Evolutionary conservation across 225 moss, liverwort and hornwort species (phyloP).

Genomic region (Neckera pumila): DNA sequence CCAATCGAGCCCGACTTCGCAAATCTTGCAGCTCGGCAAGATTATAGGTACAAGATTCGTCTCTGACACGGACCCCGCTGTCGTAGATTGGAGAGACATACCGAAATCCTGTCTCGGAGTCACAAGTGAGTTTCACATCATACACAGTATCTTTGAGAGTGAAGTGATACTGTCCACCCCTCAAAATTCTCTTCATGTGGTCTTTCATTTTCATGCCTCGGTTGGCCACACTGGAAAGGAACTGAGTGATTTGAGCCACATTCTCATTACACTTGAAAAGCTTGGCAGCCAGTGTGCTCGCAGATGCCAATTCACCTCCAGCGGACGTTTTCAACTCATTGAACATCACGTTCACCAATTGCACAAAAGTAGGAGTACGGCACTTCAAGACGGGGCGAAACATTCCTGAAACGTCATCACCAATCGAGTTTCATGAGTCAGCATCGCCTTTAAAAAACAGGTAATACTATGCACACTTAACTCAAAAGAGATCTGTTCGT

Average conservation of each 20-base stretch:
- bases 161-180: slow-evolving; percentile 35
- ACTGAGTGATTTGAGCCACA: slow-evolving; percentile 27
- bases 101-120: not conserved
- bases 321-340: slow-evolving; percentile 11
- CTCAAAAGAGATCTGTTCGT: not conserved
- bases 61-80: not conserved
- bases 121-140: slow-evolving; percentile 26
- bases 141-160: slow-evolving; percentile 1
- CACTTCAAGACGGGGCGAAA: slow-evolving; percentile 34
- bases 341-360: slow-evolving; percentile 9
- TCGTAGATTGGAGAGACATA: not conserved
- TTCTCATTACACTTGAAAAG: slow-evolving; percentile 35
- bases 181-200: slow-evolving; percentile 46
- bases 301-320: slow-evolving; percentile 19
- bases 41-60: slow-evolving; percentile 18
- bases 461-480: not conserved
- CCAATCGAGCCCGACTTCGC: slow-evolving; percentile 46
- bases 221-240: slow-evolving; percentile 48
- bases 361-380: slow-evolving; percentile 8
- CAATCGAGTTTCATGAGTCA: not conserved
- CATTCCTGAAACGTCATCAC: slow-evolving; percentile 17
- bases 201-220: slow-evolving; percentile 50
- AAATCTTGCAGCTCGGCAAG: slow-evolving; percentile 44
- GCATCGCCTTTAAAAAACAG: not conserved
- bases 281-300: slow-evolving; percentile 36